These are phyloP conservation scores for Phylloporus scabripes DNA, from an alignment of 768 basidiomycete species.

Conservation along the genomic window DNA sequence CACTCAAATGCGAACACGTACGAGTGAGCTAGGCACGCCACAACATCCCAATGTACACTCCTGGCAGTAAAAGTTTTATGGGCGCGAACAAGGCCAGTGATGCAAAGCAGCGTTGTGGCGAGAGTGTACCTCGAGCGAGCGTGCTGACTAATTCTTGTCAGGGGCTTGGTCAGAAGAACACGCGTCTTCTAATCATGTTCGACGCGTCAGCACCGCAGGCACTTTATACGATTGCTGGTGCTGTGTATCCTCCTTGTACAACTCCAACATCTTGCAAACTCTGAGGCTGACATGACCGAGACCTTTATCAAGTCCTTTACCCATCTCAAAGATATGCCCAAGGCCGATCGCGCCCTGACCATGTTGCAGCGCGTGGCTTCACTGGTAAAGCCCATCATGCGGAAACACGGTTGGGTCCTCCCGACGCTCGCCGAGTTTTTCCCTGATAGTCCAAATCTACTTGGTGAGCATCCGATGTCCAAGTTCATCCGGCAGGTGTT, in stretches of 20 bases:
- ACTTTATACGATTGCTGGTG: not conserved
- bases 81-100: too few relatives aligned
- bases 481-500: not conserved
- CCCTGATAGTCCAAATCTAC: slow-evolving; percentile 62
- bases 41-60: too few relatives aligned
- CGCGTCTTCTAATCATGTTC: not conserved
- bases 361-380: slow-evolving; percentile 67
- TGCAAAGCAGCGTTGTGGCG: too few relatives aligned
- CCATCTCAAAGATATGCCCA: slow-evolving; percentile 63
- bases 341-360: slow-evolving; percentile 60
- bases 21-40: too few relatives aligned
- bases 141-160: slow-evolving; percentile 13
- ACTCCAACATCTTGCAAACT: not conserved
- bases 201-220: not conserved
- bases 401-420: slow-evolving; percentile 73
- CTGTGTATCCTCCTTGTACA: not conserved
- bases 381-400: slow-evolving; percentile 92
- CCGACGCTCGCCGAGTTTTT: slow-evolving; percentile 86
- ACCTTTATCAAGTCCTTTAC: slow-evolving; percentile 61
- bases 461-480: slow-evolving; percentile 46
- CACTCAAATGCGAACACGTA: too few relatives aligned
- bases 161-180: slow-evolving; percentile 9
- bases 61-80: too few relatives aligned
- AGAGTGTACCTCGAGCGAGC: too few relatives aligned
- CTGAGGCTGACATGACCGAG: slow-evolving; percentile 41